These are phyloP conservation scores for Paramecium sexaurelia DNA, from an alignment of 73 alveolate genomes.

Conservation along the genomic window DNA sequence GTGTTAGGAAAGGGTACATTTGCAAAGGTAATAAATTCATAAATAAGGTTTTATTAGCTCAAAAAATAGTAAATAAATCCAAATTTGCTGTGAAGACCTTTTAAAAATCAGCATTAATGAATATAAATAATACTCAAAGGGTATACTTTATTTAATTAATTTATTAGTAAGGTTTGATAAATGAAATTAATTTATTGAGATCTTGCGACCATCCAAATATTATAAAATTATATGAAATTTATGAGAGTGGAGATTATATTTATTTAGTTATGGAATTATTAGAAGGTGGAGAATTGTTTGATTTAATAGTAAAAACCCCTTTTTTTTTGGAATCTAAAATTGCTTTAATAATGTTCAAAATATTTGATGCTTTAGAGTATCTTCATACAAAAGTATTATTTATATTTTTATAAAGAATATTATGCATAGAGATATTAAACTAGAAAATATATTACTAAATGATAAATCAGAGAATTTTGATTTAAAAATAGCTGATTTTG, in stretches of 20 bases:
- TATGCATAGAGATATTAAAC: conserved; percentile 89
- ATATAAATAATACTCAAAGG: background rate
- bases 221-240: conserved; percentile 55
- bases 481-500: conserved; percentile 86
- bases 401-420: conserved; percentile 75
- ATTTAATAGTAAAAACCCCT: conserved; percentile 20
- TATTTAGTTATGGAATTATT: conserved; percentile 61
- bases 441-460: conserved; percentile 82
- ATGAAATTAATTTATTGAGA: conserved; percentile 50
- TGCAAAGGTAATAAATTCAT: conserved; percentile 25
- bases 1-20: conserved; percentile 49
- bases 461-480: conserved; percentile 77
- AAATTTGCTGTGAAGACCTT: conserved; percentile 50
- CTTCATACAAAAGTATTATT: conserved; percentile 36
- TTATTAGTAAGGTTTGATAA: background rate
- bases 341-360: conserved; percentile 11
- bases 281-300: conserved; percentile 67
- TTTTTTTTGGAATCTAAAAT: background rate
- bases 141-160: background rate
- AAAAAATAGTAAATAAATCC: background rate
- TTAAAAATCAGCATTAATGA: background rate
- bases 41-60: conserved; percentile 19
- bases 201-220: conserved; percentile 64
- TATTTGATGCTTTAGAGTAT: conserved; percentile 46
- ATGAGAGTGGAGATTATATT: conserved; percentile 53